These are phyloP conservation scores for Breviolum minutum DNA, from an alignment of 73 alveolate genomes.

Conservation along the genomic window DNA sequence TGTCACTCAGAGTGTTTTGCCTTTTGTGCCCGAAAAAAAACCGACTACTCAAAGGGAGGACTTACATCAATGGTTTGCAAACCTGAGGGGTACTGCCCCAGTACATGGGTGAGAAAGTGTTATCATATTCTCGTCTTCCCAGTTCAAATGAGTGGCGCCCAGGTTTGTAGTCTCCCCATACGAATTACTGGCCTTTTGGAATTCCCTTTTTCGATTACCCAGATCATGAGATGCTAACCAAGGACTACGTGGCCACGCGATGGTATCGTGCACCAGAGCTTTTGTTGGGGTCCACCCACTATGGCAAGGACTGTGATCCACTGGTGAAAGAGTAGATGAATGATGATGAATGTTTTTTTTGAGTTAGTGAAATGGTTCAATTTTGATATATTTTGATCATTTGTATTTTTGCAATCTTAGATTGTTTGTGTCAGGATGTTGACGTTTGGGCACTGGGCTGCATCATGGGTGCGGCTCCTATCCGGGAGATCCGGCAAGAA, in stretches of 20 bases:
- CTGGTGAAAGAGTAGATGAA: too few relatives aligned
- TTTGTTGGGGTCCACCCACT: constrained; percentile 97
- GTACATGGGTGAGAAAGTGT: neutral
- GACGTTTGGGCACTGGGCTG: constrained; percentile 99
- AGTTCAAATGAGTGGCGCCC: neutral
- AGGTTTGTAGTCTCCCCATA: neutral
- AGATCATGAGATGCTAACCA: neutral
- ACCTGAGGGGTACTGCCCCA: neutral
- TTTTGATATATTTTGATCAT: too few relatives aligned
- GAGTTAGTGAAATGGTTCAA: too few relatives aligned
- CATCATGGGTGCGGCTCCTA: constrained; percentile 96
- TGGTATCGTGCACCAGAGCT: constrained; percentile 98
- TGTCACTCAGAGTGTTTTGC: neutral
- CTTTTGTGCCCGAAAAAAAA: too few relatives aligned
- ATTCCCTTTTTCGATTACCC: neutral
- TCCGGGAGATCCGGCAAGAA: too few relatives aligned
- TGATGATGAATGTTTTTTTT: too few relatives aligned
- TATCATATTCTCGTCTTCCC: neutral
- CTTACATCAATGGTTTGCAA: neutral
- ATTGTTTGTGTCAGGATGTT: constrained; percentile 95
- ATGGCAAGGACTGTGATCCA: constrained; percentile 96
- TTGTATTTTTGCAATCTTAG: too few relatives aligned
- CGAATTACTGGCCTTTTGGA: neutral
- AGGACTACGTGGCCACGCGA: constrained; percentile 92
- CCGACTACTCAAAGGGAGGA: neutral